Percentiles rank a stretch among this genome's conserved stretches.
phyloP scores from a whole-genome alignment of 768 basidiomycete species.

The Pleurotus sapidus region DNA sequence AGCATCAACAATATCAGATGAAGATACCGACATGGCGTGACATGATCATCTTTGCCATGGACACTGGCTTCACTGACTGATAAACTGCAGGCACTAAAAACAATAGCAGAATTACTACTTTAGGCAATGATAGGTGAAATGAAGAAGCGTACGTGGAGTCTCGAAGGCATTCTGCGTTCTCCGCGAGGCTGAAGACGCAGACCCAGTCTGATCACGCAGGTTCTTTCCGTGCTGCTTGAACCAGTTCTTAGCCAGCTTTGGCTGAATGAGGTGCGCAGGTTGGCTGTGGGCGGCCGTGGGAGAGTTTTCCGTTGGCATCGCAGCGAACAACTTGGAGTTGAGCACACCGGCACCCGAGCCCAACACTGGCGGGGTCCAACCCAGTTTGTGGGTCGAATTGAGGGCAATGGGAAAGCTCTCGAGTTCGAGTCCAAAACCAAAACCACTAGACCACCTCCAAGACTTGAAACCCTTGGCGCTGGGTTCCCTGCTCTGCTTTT shows the following conservation, averaged over 20 bases:
- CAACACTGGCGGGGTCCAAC: slow-evolving; percentile 17
- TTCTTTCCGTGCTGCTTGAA: slow-evolving; percentile 9
- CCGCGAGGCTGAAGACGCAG: slow-evolving; percentile 10
- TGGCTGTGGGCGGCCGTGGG: background rate
- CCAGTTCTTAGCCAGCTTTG: slow-evolving; percentile 14
- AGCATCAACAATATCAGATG: background rate
- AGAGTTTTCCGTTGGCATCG: background rate
- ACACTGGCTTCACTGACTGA: slow-evolving; percentile 38
- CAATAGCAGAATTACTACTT: slow-evolving; percentile 5
- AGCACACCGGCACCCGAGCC: slow-evolving; percentile 11
- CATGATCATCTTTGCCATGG: slow-evolving; percentile 54
- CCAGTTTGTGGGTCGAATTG: slow-evolving; percentile 11
- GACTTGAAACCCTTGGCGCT: slow-evolving; percentile 11
- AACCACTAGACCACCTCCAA: slow-evolving; percentile 16
- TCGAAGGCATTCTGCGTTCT: slow-evolving; percentile 24
- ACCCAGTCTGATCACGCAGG: slow-evolving; percentile 11
- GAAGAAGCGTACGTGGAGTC: slow-evolving; percentile 18
- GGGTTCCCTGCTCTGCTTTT: background rate
- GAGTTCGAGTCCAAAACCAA: slow-evolving; percentile 17
- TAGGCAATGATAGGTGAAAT: slow-evolving; percentile 1
- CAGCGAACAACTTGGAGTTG: background rate
- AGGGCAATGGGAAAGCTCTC: slow-evolving; percentile 24
- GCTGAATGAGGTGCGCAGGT: slow-evolving; percentile 6
- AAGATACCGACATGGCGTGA: slow-evolving; percentile 41
- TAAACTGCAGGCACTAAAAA: slow-evolving; percentile 38